Percentiles rank a stretch among this genome's conserved stretches.
phyloP scores from a whole-genome alignment of 768 basidiomycete genomes.

The Xerocomellus intermedius region DNA sequence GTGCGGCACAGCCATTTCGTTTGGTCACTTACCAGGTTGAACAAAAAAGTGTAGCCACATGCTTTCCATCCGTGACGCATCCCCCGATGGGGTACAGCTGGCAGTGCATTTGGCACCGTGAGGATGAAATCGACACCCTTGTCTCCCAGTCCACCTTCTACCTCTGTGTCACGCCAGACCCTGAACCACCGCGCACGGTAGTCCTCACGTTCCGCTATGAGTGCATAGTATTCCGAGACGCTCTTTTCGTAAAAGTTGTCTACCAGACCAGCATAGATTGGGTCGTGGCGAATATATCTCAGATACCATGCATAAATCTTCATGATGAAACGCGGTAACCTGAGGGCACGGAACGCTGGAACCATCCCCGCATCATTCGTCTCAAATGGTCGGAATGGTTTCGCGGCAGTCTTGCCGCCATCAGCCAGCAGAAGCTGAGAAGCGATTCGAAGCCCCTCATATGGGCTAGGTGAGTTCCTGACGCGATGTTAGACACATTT shows the following conservation, averaged over 20 bases:
- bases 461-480: conserved; percentile 43
- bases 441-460: conserved; percentile 50
- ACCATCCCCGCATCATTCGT: conserved; percentile 48
- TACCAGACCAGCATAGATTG: conserved; percentile 52
- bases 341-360: conserved; percentile 38
- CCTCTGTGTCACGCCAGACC: conserved; percentile 29
- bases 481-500: background rate
- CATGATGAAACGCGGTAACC: conserved; percentile 47
- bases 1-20: background rate
- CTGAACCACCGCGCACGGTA: conserved; percentile 42
- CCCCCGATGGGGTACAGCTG: conserved; percentile 54
- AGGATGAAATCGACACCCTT: conserved; percentile 60
- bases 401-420: conserved; percentile 40
- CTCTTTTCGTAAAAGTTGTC: conserved; percentile 50
- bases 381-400: conserved; percentile 41
- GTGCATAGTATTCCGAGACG: conserved; percentile 47
- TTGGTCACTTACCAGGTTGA: conserved; percentile 52
- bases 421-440: conserved; percentile 54
- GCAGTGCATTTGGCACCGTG: conserved; percentile 60
- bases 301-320: conserved; percentile 50
- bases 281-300: conserved; percentile 50
- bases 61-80: conserved; percentile 57
- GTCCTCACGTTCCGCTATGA: conserved; percentile 45
- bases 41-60: conserved; percentile 63
- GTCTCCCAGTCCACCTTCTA: conserved; percentile 29